These are phyloP conservation scores for Coniferiporia sulphurascens DNA, from an alignment of 1,284 basidiomycete species.

Conservation along the genomic window DNA sequence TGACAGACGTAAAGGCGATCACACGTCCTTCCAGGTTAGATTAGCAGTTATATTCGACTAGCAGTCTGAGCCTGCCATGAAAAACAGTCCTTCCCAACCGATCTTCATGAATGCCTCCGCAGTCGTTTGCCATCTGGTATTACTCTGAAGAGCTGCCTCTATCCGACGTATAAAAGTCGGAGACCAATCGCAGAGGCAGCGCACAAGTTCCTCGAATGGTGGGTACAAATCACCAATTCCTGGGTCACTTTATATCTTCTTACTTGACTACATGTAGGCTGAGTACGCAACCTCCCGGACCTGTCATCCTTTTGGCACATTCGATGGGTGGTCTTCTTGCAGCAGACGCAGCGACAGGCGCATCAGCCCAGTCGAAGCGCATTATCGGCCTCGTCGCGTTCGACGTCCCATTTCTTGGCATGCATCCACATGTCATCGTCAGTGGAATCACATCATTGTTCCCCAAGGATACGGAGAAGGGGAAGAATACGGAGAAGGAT, in stretches of 20 bases:
- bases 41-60: not conserved
- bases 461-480: constrained; percentile 31
- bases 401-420: constrained; percentile 53
- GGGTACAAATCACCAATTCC: not conserved
- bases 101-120: constrained; percentile 23
- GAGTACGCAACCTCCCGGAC: constrained; percentile 45
- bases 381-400: constrained; percentile 52
- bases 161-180: constrained; percentile 29
- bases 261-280: constrained; percentile 33
- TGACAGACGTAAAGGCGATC: constrained; percentile 22
- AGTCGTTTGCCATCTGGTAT: constrained; percentile 16
- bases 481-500: constrained; percentile 31
- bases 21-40: constrained; percentile 27
- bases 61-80: not conserved
- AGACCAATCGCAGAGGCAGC: constrained; percentile 23
- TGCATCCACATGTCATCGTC: constrained; percentile 56
- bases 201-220: constrained; percentile 25
- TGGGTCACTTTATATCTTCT: not conserved
- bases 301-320: constrained; percentile 50
- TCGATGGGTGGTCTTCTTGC: constrained; percentile 56
- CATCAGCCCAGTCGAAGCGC: constrained; percentile 31
- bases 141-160: constrained; percentile 24
- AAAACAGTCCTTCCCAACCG: constrained; percentile 25
- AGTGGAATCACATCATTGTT: constrained; percentile 51
- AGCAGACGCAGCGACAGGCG: constrained; percentile 46